Conservation (phyloP, 1,284 basidiomycete species). For the Trametes polyzona region DNA sequence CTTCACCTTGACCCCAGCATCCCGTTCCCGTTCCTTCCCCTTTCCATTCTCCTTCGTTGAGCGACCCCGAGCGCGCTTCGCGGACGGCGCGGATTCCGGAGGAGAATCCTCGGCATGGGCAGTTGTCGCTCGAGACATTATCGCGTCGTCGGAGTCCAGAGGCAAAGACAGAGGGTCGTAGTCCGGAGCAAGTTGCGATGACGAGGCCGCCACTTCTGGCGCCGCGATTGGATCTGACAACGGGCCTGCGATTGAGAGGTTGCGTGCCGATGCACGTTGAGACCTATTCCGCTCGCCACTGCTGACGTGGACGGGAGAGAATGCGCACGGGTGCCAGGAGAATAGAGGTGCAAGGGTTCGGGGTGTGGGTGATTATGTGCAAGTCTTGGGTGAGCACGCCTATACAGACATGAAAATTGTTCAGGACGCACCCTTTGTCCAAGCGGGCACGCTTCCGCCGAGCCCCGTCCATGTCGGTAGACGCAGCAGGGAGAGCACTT, state of each 20-base stretch:
- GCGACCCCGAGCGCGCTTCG: conserved; percentile 23
- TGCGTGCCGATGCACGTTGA: conserved; percentile 75
- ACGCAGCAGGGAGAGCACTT: conserved; percentile 54
- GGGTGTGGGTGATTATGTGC: conserved; percentile 20
- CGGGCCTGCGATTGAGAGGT: conserved; percentile 51
- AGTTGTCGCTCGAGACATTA: conserved; percentile 65
- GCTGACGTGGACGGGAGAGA: conserved; percentile 16
- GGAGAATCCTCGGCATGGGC: conserved; percentile 21
- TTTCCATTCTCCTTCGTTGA: conserved; percentile 57
- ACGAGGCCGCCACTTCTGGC: conserved; percentile 40
- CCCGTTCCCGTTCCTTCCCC: conserved; percentile 70
- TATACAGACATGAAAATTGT: background rate
- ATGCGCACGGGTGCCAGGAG: background rate
- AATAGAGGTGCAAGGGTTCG: conserved; percentile 16
- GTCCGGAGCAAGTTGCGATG: conserved; percentile 44
- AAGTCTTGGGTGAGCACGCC: conserved; percentile 22
- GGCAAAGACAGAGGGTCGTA: conserved; percentile 45
- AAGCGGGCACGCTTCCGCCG: conserved; percentile 71
- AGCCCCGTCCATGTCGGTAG: conserved; percentile 61
- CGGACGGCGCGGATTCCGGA: conserved; percentile 7
- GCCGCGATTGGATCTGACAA: conserved; percentile 43
- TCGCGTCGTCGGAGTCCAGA: conserved; percentile 51
- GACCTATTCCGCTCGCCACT: conserved; percentile 66
- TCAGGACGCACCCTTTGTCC: conserved; percentile 67
- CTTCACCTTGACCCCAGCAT: conserved; percentile 60